Conservation (phyloP, 192 early-diverging fungal species). For the Coemansia sp. region DNA sequence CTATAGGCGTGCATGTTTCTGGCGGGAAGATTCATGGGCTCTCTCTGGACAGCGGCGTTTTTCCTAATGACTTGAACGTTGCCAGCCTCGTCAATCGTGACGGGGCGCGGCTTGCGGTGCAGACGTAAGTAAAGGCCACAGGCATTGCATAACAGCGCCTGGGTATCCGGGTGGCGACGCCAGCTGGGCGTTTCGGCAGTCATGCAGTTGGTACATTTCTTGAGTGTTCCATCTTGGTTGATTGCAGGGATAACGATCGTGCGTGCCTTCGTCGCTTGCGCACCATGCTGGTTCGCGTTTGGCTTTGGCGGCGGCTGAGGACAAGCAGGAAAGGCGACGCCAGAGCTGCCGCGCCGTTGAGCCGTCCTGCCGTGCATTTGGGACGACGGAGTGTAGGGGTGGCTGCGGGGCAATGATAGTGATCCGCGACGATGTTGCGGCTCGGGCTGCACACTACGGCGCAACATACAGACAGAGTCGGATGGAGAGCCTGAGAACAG, state of each 20-base stretch:
- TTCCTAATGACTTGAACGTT: constrained; percentile 47
- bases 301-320: not conserved
- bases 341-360: not conserved
- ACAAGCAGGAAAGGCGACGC: not conserved
- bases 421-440: not conserved
- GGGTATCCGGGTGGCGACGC: constrained; percentile 62
- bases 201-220: constrained; percentile 61
- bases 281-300: not conserved
- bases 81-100: constrained; percentile 37
- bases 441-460: constrained; percentile 10
- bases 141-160: constrained; percentile 68
- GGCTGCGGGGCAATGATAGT: constrained; percentile 6
- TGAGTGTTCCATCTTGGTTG: constrained; percentile 43
- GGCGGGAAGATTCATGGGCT: constrained; percentile 37
- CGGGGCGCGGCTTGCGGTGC: constrained; percentile 39
- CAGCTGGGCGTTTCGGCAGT: constrained; percentile 64
- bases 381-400: constrained; percentile 19
- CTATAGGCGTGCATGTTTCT: not conserved
- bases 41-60: constrained; percentile 44
- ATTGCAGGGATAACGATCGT: constrained; percentile 35
- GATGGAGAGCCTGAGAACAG: not conserved
- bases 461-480: constrained; percentile 6
- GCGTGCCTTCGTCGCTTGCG: not conserved
- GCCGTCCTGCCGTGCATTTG: not conserved
- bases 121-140: constrained; percentile 55